Evolutionary conservation across 1,139 yeast species (phyloP).

Genomic region (Candida sp.): DNA sequence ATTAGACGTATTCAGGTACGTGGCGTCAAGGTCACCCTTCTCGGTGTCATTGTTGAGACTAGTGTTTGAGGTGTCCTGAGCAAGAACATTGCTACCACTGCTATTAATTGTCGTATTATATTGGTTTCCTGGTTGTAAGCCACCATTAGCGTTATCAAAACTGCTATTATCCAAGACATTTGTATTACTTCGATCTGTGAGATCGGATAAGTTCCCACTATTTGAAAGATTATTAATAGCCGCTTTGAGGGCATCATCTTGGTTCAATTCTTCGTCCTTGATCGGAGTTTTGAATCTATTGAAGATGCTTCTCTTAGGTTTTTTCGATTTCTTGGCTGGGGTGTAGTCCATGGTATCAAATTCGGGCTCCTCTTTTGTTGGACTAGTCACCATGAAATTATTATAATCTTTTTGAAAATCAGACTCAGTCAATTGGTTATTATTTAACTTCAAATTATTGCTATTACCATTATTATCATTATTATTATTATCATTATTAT

Average conservation of each 20-base stretch:
- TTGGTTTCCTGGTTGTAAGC: neutral
- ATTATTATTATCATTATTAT: slow-evolving; percentile 5
- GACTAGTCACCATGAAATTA: slow-evolving; percentile 18
- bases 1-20: slow-evolving; percentile 1
- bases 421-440: slow-evolving; percentile 6
- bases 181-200: neutral
- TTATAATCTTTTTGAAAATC: slow-evolving; percentile 5
- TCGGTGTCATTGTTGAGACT: slow-evolving; percentile 2
- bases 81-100: neutral
- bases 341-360: slow-evolving; percentile 13
- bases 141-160: neutral
- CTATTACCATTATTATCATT: slow-evolving; percentile 4
- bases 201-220: neutral
- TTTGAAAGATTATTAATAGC: neutral
- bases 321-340: slow-evolving; percentile 24
- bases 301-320: slow-evolving; percentile 36
- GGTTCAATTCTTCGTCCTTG: slow-evolving; percentile 12
- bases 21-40: slow-evolving; percentile 3
- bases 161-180: neutral
- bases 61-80: neutral
- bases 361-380: slow-evolving; percentile 19
- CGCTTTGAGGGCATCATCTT: neutral
- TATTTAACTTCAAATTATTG: slow-evolving; percentile 5
- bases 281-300: slow-evolving; percentile 38
- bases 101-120: neutral